Percentiles rank a stretch among this genome's conserved stretches.
These are phyloP conservation scores for Cutaneotrichosporon cutaneum DNA, from an alignment of 1,284 basidiomycete species.

Conservation along the genomic window DNA sequence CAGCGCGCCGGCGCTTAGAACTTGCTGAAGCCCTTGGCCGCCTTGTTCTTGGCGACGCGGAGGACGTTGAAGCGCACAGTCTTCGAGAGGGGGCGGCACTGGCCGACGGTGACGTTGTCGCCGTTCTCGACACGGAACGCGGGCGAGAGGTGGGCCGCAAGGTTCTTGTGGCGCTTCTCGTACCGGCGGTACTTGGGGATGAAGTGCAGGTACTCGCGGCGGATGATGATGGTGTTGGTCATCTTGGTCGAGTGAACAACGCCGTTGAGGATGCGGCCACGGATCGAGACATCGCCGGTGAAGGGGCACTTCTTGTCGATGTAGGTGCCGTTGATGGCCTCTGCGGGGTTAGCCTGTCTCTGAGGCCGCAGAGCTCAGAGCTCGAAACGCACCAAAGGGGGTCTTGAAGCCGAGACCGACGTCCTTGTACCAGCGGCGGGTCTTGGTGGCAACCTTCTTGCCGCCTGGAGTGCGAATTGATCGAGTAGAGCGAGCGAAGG, in stretches of 20 bases:
- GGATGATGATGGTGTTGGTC: slow-evolving; percentile 98
- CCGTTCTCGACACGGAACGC: slow-evolving; percentile 96
- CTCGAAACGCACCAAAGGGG: slow-evolving; percentile 57
- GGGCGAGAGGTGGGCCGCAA: slow-evolving; percentile 94
- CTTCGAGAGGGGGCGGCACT: slow-evolving; percentile 99
- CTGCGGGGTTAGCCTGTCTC: slow-evolving; percentile 45
- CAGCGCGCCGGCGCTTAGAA: slow-evolving; percentile 61
- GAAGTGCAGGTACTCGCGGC: slow-evolving; percentile 96
- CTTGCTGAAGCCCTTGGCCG: slow-evolving; percentile 87
- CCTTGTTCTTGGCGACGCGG: slow-evolving; percentile 84
- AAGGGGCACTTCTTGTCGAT: slow-evolving; percentile 99
- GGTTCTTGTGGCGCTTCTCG: slow-evolving; percentile 97
- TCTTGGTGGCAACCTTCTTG: slow-evolving; percentile 88
- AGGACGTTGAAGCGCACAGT: slow-evolving; percentile 98
- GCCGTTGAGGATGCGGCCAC: slow-evolving; percentile 97
- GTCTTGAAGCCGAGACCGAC: slow-evolving; percentile 97
- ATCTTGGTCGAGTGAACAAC: slow-evolving; percentile 96
- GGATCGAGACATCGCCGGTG: slow-evolving; percentile 93
- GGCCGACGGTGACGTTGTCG: slow-evolving; percentile 94
- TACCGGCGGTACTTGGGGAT: slow-evolving; percentile 99
- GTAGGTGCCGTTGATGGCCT: slow-evolving; percentile 96
- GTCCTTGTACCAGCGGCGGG: slow-evolving; percentile 99
- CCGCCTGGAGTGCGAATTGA: slow-evolving; percentile 58
- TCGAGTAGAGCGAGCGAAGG: not conserved
- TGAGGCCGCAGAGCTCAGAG: not conserved